phyloP scores from a whole-genome alignment of 768 basidiomycete species.

The Tulasnella sp. region DNA sequence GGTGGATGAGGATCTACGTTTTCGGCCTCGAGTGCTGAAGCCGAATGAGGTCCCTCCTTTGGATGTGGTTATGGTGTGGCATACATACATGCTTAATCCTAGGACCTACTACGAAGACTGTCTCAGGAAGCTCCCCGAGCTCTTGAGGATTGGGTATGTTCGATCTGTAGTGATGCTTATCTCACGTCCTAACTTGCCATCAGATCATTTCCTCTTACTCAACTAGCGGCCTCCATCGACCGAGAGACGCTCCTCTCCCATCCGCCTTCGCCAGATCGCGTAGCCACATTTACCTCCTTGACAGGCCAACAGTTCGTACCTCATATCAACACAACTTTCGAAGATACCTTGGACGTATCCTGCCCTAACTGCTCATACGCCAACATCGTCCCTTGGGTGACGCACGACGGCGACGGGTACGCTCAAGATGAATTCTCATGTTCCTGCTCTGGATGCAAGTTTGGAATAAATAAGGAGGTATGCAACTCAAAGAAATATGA shows the following conservation, averaged over 20 bases:
- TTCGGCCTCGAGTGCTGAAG: not conserved
- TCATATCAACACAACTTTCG: not conserved
- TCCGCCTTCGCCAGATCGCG: not conserved
- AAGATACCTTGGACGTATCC: not conserved
- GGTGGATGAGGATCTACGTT: not conserved
- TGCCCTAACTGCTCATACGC: conserved; percentile 1
- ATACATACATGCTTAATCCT: conserved; percentile 5
- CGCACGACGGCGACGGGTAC: not conserved
- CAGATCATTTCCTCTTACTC: conserved; percentile 13
- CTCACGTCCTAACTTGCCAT: not conserved
- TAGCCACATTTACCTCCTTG: not conserved
- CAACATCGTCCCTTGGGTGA: conserved; percentile 3
- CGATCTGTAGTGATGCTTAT: not conserved
- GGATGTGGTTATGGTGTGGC: conserved; percentile 9
- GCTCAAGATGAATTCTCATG: conserved; percentile 2
- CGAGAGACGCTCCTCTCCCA: conserved; percentile 11
- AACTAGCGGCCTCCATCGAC: conserved; percentile 6
- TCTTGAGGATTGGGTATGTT: conserved; percentile 6
- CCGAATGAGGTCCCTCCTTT: not conserved
- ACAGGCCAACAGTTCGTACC: conserved; percentile 13
- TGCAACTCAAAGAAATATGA: not conserved
- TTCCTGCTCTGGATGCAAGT: not conserved
- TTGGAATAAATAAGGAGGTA: conserved; percentile 13
- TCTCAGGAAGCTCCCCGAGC: not conserved
- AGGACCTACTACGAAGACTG: conserved; percentile 4